These are phyloP conservation scores for Vanrija pseudolonga DNA, from an alignment of 1,284 basidiomycete genomes.

Conservation along the genomic window DNA sequence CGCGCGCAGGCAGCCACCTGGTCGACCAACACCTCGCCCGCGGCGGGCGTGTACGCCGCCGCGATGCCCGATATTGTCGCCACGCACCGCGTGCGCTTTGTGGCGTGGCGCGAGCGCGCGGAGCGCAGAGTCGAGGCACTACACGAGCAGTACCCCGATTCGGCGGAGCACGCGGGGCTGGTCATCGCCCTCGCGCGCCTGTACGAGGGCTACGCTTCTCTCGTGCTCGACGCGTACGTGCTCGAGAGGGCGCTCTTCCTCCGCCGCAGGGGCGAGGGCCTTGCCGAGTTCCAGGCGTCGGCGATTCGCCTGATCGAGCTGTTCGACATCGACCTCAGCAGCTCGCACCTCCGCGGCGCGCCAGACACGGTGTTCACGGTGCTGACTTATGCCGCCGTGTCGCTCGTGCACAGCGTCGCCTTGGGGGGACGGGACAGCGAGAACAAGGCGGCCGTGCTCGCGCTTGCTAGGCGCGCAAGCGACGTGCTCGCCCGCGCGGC, in stretches of 20 bases:
- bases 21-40: constrained; percentile 1
- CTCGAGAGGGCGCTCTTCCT: constrained; percentile 21
- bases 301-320: constrained; percentile 24
- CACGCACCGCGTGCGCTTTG: constrained; percentile 20
- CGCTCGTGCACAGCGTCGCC: constrained; percentile 18
- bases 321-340: constrained; percentile 21
- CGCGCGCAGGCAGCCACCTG: constrained; percentile 10
- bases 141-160: not conserved
- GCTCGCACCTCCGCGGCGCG: constrained; percentile 16
- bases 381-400: constrained; percentile 33
- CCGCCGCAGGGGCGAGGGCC: constrained; percentile 6
- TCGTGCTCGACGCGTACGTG: constrained; percentile 28
- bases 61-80: constrained; percentile 13
- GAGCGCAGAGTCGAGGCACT: not conserved
- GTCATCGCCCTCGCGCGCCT: constrained; percentile 5
- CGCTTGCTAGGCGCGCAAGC: constrained; percentile 16
- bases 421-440: constrained; percentile 1
- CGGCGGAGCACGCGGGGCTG: not conserved
- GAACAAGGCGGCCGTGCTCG: constrained; percentile 3
- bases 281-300: constrained; percentile 21
- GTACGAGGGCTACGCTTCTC: constrained; percentile 27
- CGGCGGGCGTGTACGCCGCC: not conserved
- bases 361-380: constrained; percentile 32
- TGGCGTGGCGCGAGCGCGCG: constrained; percentile 20
- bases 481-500: constrained; percentile 30